phyloP scores from a whole-genome alignment of 768 basidiomycete species.

The Amyloporia xantha region DNA sequence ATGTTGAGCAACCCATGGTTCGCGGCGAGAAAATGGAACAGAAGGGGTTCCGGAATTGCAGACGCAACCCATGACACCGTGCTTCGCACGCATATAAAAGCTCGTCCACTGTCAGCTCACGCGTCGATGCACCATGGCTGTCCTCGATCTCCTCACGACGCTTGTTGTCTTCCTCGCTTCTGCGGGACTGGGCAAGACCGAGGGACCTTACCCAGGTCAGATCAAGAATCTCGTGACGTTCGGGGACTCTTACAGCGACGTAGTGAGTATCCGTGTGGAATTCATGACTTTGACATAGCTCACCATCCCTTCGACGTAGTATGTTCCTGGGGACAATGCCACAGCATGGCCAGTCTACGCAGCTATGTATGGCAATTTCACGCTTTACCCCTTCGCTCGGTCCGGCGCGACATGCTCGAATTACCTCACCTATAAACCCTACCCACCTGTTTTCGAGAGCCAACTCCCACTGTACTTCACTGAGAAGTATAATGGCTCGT shows the following conservation, averaged over 20 bases:
- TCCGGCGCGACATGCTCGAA: slow-evolving; percentile 66
- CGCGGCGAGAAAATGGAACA: too few relatives aligned
- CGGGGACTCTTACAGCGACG: slow-evolving; percentile 61
- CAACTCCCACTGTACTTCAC: slow-evolving; percentile 49
- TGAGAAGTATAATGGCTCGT: slow-evolving; percentile 34
- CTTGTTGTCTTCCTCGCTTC: not conserved
- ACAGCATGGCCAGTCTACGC: slow-evolving; percentile 58
- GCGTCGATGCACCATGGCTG: not conserved
- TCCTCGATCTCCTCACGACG: slow-evolving; percentile 1
- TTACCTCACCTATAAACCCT: slow-evolving; percentile 48
- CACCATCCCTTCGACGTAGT: slow-evolving; percentile 12
- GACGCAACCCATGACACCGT: not conserved
- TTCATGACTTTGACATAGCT: too few relatives aligned
- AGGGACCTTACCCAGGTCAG: slow-evolving; percentile 29
- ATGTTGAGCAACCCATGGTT: too few relatives aligned
- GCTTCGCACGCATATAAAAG: not conserved
- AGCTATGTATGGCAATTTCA: slow-evolving; percentile 45
- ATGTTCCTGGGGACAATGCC: slow-evolving; percentile 30
- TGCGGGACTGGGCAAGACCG: slow-evolving; percentile 1
- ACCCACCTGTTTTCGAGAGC: slow-evolving; percentile 51
- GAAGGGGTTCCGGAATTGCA: not conserved
- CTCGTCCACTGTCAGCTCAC: not conserved
- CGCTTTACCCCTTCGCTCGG: slow-evolving; percentile 50
- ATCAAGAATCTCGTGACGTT: slow-evolving; percentile 64
- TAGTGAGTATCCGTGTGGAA: slow-evolving; percentile 29